These are phyloP conservation scores for Lumnitzera racemosa DNA, from an alignment of 345 rosid genomes.

Conservation along the genomic window DNA sequence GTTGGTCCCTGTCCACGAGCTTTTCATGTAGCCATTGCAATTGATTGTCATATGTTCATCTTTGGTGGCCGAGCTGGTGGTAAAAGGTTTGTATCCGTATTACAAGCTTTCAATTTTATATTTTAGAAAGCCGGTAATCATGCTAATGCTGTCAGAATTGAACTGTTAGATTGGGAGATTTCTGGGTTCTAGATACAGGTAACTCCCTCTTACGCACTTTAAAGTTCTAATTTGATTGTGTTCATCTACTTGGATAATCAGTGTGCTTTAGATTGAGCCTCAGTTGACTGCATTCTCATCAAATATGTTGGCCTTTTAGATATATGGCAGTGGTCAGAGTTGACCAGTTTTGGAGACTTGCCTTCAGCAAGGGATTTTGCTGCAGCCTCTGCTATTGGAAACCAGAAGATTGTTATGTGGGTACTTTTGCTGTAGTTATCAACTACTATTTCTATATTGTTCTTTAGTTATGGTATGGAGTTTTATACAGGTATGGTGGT, in stretches of 20 bases:
- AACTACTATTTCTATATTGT: constrained; percentile 4
- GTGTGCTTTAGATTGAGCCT: background rate
- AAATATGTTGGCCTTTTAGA: constrained; percentile 36
- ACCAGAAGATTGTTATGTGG: constrained; percentile 75
- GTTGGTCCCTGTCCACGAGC: constrained; percentile 84
- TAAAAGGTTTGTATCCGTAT: constrained; percentile 43
- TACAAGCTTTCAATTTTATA: background rate
- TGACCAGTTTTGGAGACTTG: constrained; percentile 86
- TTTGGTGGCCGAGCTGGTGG: constrained; percentile 87
- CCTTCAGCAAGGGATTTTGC: constrained; percentile 90
- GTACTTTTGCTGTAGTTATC: constrained; percentile 18
- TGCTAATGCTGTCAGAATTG: constrained; percentile 7
- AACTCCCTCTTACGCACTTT: constrained; percentile 3
- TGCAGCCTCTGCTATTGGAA: constrained; percentile 86
- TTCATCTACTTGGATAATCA: background rate
- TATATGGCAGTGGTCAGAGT: constrained; percentile 99
- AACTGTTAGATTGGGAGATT: constrained; percentile 79
- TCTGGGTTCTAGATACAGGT: constrained; percentile 99
- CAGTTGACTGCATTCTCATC: background rate
- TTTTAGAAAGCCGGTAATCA: background rate
- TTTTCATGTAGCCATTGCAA: constrained; percentile 85
- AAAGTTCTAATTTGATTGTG: background rate
- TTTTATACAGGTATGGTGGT: constrained; percentile 77
- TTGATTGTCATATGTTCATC: constrained; percentile 92
- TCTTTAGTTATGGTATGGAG: constrained; percentile 3